A percentile compares a stretch with the other conserved stretches of the same genome.
These are phyloP conservation scores for Hypomyces rosellus DNA, from an alignment of 2,329 filamentous ascomycete genomes.

Conservation along the genomic window DNA sequence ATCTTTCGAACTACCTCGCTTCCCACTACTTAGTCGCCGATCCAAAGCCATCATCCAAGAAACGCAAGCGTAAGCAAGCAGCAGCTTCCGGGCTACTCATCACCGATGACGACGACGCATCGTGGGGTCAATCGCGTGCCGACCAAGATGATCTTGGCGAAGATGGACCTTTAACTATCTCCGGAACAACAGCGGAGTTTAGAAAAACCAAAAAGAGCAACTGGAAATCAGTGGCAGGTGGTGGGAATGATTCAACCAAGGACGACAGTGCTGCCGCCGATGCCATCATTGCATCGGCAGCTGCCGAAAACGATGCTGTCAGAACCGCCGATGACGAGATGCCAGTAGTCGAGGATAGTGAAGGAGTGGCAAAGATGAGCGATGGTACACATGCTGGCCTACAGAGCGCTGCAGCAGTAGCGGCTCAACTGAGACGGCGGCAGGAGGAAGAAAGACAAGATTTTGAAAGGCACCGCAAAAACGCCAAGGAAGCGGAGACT, in stretches of 20 bases:
- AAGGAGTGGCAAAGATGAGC: slow-evolving; percentile 63
- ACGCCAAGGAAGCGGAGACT: slow-evolving; percentile 61
- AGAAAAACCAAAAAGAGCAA: slow-evolving; percentile 69
- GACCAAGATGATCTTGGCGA: slow-evolving; percentile 48
- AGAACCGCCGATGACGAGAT: slow-evolving; percentile 43
- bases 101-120: slow-evolving; percentile 55
- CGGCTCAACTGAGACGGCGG: slow-evolving; percentile 59
- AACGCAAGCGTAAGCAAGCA: slow-evolving; percentile 55
- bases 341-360: slow-evolving; percentile 39
- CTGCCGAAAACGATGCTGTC: slow-evolving; percentile 56
- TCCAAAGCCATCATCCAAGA: slow-evolving; percentile 49
- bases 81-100: slow-evolving; percentile 52
- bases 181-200: slow-evolving; percentile 54
- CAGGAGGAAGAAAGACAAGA: slow-evolving; percentile 56
- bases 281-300: slow-evolving; percentile 67
- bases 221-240: slow-evolving; percentile 66
- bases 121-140: slow-evolving; percentile 38
- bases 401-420: slow-evolving; percentile 75
- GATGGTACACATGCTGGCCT: slow-evolving; percentile 83
- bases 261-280: slow-evolving; percentile 57
- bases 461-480: slow-evolving; percentile 39
- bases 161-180: slow-evolving; percentile 43
- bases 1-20: slow-evolving; percentile 79
- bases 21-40: slow-evolving; percentile 74
- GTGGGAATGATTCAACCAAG: slow-evolving; percentile 22